phyloP scores from a whole-genome alignment of 208 protist genomes.

The Wallacemonas sp. region DNA sequence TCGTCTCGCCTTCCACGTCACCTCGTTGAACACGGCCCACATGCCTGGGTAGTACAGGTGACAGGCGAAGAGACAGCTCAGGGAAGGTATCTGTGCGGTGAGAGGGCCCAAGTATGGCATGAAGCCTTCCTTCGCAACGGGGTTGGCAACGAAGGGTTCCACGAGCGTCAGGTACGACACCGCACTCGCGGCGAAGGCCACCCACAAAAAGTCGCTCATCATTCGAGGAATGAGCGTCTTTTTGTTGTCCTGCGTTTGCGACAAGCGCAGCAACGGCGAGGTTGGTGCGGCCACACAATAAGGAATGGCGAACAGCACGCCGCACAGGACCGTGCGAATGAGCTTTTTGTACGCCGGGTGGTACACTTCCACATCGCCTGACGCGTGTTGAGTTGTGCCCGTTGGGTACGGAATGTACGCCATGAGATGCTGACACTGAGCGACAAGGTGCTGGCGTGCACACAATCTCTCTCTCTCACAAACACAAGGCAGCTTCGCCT shows the following conservation, averaged over 20 bases:
- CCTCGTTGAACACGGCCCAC: slow-evolving; percentile 66
- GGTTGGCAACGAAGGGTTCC: slow-evolving; percentile 42
- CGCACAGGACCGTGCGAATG: slow-evolving; percentile 49
- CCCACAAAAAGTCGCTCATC: slow-evolving; percentile 77
- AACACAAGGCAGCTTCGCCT: too few species aligned
- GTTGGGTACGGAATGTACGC: background rate
- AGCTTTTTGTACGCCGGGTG: slow-evolving; percentile 17
- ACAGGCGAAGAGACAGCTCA: slow-evolving; percentile 44
- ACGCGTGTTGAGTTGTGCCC: background rate
- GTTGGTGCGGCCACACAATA: slow-evolving; percentile 38
- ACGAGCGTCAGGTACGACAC: slow-evolving; percentile 38
- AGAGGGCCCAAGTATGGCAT: slow-evolving; percentile 60
- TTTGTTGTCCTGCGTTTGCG: slow-evolving; percentile 56
- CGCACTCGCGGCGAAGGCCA: slow-evolving; percentile 50
- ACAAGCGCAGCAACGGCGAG: slow-evolving; percentile 59
- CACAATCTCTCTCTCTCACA: too few species aligned
- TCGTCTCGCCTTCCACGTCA: slow-evolving; percentile 41
- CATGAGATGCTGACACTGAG: too few species aligned
- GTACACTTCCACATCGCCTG: background rate
- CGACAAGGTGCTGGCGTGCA: too few species aligned
- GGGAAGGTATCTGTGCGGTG: slow-evolving; percentile 45
- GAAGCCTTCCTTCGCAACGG: slow-evolving; percentile 38
- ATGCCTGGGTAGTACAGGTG: slow-evolving; percentile 67
- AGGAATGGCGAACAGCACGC: slow-evolving; percentile 40
- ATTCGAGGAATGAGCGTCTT: slow-evolving; percentile 60